Evolutionary conservation across 2,329 filamentous ascomycete species (phyloP).

Genomic region (Bipolaris oryzae): DNA sequence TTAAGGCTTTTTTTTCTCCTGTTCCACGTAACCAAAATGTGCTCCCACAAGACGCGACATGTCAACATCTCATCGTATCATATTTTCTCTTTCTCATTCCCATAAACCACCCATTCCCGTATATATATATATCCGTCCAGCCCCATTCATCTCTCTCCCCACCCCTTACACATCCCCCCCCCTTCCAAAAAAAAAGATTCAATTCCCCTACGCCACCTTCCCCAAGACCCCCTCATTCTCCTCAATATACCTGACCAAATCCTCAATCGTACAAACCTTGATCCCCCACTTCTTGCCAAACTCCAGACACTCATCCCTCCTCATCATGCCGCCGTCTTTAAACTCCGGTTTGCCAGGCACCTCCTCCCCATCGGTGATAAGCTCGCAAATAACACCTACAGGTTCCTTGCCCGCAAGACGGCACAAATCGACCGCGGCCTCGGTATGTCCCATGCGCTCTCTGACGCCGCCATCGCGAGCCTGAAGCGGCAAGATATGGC

Average conservation of each 20-base stretch:
- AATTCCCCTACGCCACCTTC: conserved; percentile 9
- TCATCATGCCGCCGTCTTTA: conserved; percentile 82
- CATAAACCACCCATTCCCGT: too few species aligned
- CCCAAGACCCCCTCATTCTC: conserved; percentile 65
- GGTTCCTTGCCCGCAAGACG: conserved; percentile 73
- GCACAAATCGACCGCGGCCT: conserved; percentile 92
- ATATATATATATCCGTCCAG: too few species aligned
- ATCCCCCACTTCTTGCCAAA: conserved; percentile 90
- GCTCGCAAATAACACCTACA: conserved; percentile 86
- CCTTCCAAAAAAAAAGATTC: too few species aligned
- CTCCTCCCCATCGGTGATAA: conserved; percentile 84
- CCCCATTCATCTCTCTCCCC: neutral
- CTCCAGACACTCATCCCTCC: conserved; percentile 81
- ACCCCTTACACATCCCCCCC: too few species aligned
- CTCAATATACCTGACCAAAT: conserved; percentile 80
- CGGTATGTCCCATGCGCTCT: conserved; percentile 83
- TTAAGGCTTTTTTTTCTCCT: neutral
- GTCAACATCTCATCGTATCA: neutral
- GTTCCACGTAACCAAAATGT: neutral
- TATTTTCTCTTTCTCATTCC: neutral
- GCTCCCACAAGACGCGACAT: too few species aligned
- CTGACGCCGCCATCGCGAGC: conserved; percentile 81
- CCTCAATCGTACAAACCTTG: conserved; percentile 94
- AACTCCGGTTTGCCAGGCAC: conserved; percentile 71
- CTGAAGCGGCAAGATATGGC: conserved; percentile 86